Percentiles rank a stretch among this genome's conserved stretches.
These are phyloP conservation scores for Cryphonectria parasitica DNA, from an alignment of 2,329 filamentous ascomycete species.

Conservation along the genomic window DNA sequence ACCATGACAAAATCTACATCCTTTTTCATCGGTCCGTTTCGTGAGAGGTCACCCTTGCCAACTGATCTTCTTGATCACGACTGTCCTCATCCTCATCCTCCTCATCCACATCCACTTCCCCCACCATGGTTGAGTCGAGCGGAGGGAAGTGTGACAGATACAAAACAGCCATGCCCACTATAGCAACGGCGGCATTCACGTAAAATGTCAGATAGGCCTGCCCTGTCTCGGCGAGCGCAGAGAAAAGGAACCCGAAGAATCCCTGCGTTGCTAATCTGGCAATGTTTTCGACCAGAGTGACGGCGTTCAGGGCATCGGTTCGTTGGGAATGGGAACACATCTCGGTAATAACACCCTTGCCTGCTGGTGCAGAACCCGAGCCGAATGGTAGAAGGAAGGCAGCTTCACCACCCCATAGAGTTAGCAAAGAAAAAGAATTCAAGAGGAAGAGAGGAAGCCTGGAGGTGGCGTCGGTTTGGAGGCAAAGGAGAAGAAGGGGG, in stretches of 20 bases:
- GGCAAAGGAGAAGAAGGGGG: no score
- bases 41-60: slow-evolving; percentile 24
- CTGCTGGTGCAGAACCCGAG: slow-evolving; percentile 69
- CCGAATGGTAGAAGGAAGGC: slow-evolving; percentile 69
- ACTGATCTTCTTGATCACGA: not conserved
- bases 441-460: no score
- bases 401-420: slow-evolving; percentile 42
- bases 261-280: slow-evolving; percentile 66
- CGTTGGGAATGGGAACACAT: slow-evolving; percentile 67
- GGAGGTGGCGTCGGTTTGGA: not conserved
- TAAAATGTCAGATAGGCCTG: slow-evolving; percentile 67
- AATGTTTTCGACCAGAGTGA: slow-evolving; percentile 72
- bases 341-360: slow-evolving; percentile 74
- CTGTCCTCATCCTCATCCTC: slow-evolving; percentile 5
- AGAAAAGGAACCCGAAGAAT: slow-evolving; percentile 70
- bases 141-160: slow-evolving; percentile 49
- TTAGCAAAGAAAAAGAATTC: not conserved
- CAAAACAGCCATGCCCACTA: slow-evolving; percentile 48
- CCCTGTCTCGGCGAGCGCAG: slow-evolving; percentile 62
- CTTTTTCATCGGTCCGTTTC: slow-evolving; percentile 26
- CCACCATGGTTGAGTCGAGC: slow-evolving; percentile 42
- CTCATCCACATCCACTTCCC: slow-evolving; percentile 25
- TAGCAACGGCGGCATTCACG: slow-evolving; percentile 65
- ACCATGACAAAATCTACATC: not conserved
- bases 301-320: slow-evolving; percentile 68